Base-by-base conservation (phyloP, 2,329 filamentous ascomycete species). In the Pseudogymnoascus sp. region DNA sequence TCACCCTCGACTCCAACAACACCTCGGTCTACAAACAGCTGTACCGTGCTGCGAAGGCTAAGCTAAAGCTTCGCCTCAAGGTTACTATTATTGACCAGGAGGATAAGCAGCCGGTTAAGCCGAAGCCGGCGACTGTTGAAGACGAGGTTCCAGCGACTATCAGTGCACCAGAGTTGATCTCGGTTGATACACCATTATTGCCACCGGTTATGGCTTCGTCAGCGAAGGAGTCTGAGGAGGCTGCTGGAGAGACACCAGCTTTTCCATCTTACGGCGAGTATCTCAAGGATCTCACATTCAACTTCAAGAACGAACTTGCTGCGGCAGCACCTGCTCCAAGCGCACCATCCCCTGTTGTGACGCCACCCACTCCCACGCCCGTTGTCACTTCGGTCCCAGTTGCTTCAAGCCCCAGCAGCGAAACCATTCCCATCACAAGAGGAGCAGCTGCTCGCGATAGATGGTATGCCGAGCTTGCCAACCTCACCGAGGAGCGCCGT, bases 41-140 rank as follows among this genome's bases (percentile, higher is more conserved):
- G 41, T 93, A 94, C 73, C 88, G 94, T 70, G 94, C 94, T 67
- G 94, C 94, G 66, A 99, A 97, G 80, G 94, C 94, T 37, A 99
- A 99, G 82, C 86, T 92, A 66, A 99, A 97, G 86, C 86, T 99
- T 68, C 92, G 94, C 75, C 83, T 99, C 63, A 90, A 86, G 67
- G 87, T 89, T 37, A 87, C 83, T 14, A 69, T 81, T 35, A 72
- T 70, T 63, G 66, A 72, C 14, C 73, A 75, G 61, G 70, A 71
- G 65, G 33, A 36, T 25, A 58, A 58, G 57, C 22, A 74, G 28
- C 67, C 68, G 0, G 64, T 69, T 39, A 59, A 62, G 14, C 67
- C 69, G 35, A 72, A 72, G 60, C 70, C 64, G 38, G 77, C 80
- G 41, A 77, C 78, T 6, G 75, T 81, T 60, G 80, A 86, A 67